These are phyloP conservation scores for Galeopsis tetrahit DNA, from an alignment of 257 asterid species.

Conservation along the genomic window DNA sequence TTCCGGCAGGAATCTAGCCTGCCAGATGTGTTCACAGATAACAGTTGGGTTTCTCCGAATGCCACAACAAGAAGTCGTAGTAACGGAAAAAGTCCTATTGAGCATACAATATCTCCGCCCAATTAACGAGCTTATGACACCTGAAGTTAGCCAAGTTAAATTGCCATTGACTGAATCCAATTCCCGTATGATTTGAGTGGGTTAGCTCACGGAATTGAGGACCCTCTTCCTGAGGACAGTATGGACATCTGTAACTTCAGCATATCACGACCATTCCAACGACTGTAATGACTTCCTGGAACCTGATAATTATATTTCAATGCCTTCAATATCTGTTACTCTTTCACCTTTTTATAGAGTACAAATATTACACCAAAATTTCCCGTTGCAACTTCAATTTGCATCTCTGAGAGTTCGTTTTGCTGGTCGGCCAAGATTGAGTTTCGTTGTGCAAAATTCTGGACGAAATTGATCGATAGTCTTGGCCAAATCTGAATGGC, in stretches of 20 bases:
- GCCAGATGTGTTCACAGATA: conserved; percentile 79
- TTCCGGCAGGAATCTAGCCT: conserved; percentile 92
- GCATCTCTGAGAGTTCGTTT: conserved; percentile 73
- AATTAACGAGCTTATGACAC: conserved; percentile 40
- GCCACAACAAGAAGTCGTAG: conserved; percentile 75
- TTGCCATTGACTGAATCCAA: conserved; percentile 33
- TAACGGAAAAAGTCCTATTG: conserved; percentile 49
- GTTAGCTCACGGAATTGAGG: conserved; percentile 45
- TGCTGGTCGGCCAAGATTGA: conserved; percentile 79
- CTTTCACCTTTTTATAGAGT: conserved; percentile 59
- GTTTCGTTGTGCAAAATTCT: conserved; percentile 70
- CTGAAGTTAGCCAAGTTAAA: conserved; percentile 37
- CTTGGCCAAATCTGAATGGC: conserved; percentile 86
- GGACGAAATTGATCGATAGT: conserved; percentile 65
- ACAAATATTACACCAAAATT: conserved; percentile 55
- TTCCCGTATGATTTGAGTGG: conserved; percentile 50
- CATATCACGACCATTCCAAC: conserved; percentile 36
- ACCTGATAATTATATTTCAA: conserved; percentile 57
- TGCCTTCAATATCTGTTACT: conserved; percentile 59
- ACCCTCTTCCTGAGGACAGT: conserved; percentile 48
- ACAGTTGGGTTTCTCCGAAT: conserved; percentile 88
- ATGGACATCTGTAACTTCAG: conserved; percentile 53
- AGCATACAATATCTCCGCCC: conserved; percentile 44
- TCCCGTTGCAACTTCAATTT: conserved; percentile 61
- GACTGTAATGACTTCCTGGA: conserved; percentile 54